Base-by-base conservation (phyloP, 148 eudicot species). In the Pharnaceum exiguum region DNA sequence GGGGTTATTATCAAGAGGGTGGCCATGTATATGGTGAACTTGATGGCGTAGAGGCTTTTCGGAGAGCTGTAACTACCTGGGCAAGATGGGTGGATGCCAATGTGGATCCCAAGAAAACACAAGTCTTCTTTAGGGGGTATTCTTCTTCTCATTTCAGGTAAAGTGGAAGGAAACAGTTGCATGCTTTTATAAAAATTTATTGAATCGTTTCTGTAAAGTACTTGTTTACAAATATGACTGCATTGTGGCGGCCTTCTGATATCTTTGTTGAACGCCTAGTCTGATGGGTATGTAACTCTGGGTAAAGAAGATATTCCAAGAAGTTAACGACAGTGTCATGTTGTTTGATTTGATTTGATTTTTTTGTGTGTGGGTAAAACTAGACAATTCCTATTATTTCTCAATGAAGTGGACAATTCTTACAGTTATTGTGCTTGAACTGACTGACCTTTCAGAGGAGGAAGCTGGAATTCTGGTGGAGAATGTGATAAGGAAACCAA, bases 1-100 rank as follows among this genome's bases (percentile, higher is more conserved):
- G 72, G 65, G 77, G 65, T 25, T 85, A 78, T 66, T 89, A 79
- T 71, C 91, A 89, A 72, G 91, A 82, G 80, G 96, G 96, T 37
- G 60, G 75, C 73, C 80, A 89, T 57, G 71, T 89, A n/a, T 79
- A 85, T 51, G 55, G 44, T 21, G 57, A 75, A 51, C 58, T 87
- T 65, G 54, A 78, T 17, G 78, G 71, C 38, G 52, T 65, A 10
- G 88, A 84, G 55, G 96, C 96, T 31, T 79, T 75, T 50, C 67
- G 72, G 24, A 75, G 66, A 60, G 86, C 90, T n/a, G 30, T 84
- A 65, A 73, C 77, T 17, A 89, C 93, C 10, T 89, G 96, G 96
- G 82, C 77, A 18, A 77, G 80, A 67, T 89, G 96, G 96, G 54
- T 85, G 47, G 87, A 89, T 44, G 50, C 78, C 59, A 77, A 69